Conservation (phyloP, 75 land plant species). For the Pinus taeda region DNA sequence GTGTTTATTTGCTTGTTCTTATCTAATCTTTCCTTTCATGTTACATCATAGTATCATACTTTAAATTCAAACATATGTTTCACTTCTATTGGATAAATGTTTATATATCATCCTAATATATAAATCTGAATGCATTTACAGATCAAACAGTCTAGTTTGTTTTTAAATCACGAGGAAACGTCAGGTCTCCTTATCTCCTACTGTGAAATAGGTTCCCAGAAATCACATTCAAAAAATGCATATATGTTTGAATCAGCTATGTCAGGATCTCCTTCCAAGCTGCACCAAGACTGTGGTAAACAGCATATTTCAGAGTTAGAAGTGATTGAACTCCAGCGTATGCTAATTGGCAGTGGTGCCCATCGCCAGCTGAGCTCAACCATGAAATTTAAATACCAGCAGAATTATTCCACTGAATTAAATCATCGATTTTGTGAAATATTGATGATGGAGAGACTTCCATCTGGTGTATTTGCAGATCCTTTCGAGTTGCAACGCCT, state of each 20-base stretch:
- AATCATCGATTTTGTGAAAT: conserved; percentile 20
- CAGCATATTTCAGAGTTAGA: neutral
- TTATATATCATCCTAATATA: neutral
- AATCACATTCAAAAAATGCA: conserved; percentile 7
- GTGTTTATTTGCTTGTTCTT: neutral
- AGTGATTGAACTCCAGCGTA: conserved; percentile 18
- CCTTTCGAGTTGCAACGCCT: conserved; percentile 83
- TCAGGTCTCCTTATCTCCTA: conserved; percentile 1
- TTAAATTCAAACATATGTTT: neutral
- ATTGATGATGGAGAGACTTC: conserved; percentile 60
- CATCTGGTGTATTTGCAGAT: conserved; percentile 71
- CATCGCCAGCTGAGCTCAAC: conserved; percentile 56
- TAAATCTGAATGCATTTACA: conserved; percentile 3
- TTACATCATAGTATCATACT: neutral
- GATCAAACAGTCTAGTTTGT: conserved; percentile 7
- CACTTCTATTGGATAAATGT: neutral
- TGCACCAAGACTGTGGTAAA: neutral
- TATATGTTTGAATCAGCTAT: neutral
- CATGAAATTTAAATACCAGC: conserved; percentile 15
- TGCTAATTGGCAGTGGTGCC: conserved; percentile 70
- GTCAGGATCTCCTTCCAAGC: neutral
- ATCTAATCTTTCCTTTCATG: neutral
- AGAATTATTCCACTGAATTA: conserved; percentile 7
- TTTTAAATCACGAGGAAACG: conserved; percentile 1
- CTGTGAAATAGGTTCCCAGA: conserved; percentile 9